These are phyloP conservation scores for Blepharisma undulans DNA, from an alignment of 169 alveolate genomes.

Conservation along the genomic window DNA sequence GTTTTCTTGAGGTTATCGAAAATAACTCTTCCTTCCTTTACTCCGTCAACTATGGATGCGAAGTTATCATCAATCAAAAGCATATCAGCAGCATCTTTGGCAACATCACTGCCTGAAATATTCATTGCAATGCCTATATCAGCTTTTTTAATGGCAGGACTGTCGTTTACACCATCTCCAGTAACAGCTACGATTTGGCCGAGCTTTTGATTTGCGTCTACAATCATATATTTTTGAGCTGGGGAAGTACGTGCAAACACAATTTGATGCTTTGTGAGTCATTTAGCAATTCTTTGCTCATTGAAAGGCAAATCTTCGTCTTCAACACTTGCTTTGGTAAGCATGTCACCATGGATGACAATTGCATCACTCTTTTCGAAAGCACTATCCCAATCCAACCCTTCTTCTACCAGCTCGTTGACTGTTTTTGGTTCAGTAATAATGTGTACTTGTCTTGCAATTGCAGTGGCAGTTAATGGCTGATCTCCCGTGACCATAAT, in stretches of 20 bases:
- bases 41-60: slow-evolving; percentile 84
- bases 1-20: slow-evolving; percentile 84
- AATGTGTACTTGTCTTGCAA: slow-evolving; percentile 82
- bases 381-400: neutral
- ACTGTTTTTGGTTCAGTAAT: slow-evolving; percentile 67
- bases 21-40: slow-evolving; percentile 85
- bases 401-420: slow-evolving; percentile 55
- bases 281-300: slow-evolving; percentile 68
- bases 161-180: slow-evolving; percentile 89
- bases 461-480: slow-evolving; percentile 86
- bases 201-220: slow-evolving; percentile 79
- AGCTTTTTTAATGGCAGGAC: slow-evolving; percentile 88
- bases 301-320: slow-evolving; percentile 74
- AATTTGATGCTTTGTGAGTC: slow-evolving; percentile 77
- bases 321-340: slow-evolving; percentile 69
- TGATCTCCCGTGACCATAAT: slow-evolving; percentile 87
- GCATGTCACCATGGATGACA: slow-evolving; percentile 81
- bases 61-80: slow-evolving; percentile 83
- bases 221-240: slow-evolving; percentile 83
- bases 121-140: slow-evolving; percentile 89
- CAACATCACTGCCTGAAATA: slow-evolving; percentile 82
- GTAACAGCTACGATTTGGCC: slow-evolving; percentile 85
- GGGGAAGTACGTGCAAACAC: slow-evolving; percentile 88
- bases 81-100: slow-evolving; percentile 90
- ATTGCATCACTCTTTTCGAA: slow-evolving; percentile 51